Evolutionary conservation across 192 early-diverging fungal genomes (phyloP).

Genomic region (Nowakowskiella sp.): DNA sequence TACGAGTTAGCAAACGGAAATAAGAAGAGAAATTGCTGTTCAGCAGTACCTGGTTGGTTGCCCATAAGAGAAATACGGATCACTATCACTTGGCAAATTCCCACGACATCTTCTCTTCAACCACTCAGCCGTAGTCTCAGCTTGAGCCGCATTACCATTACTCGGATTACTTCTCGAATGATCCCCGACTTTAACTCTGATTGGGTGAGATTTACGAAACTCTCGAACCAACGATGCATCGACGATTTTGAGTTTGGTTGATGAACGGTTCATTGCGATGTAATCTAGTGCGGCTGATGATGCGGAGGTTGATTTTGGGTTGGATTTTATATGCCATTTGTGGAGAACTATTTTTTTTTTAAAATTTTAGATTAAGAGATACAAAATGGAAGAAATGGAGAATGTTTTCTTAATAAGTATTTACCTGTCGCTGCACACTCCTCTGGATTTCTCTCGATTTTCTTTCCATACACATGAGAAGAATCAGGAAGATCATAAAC

Average conservation of each 20-base stretch:
- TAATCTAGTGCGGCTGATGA: slow-evolving; percentile 48
- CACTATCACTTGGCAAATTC: slow-evolving; percentile 41
- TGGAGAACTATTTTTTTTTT: slow-evolving; percentile 38
- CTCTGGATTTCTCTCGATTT: slow-evolving; percentile 28
- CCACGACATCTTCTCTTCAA: slow-evolving; percentile 18
- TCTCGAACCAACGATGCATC: slow-evolving; percentile 32
- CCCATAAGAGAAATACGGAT: slow-evolving; percentile 45
- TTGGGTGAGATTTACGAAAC: slow-evolving; percentile 39
- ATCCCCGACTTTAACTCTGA: slow-evolving; percentile 39
- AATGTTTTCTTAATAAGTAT: not conserved
- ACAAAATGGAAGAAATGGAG: not conserved
- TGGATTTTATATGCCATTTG: slow-evolving; percentile 43
- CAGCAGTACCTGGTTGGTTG: slow-evolving; percentile 44
- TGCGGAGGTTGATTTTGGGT: slow-evolving; percentile 26
- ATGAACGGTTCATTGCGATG: slow-evolving; percentile 51
- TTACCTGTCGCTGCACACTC: slow-evolving; percentile 38
- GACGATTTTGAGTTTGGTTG: slow-evolving; percentile 36
- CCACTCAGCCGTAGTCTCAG: slow-evolving; percentile 6
- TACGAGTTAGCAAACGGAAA: not conserved
- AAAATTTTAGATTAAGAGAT: not conserved
- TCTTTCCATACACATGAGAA: slow-evolving; percentile 45
- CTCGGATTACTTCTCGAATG: slow-evolving; percentile 15
- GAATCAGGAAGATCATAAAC: slow-evolving; percentile 39
- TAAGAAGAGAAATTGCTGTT: not conserved
- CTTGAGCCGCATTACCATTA: slow-evolving; percentile 10